Evolutionary conservation across 768 basidiomycete genomes (phyloP), one percentile per base, ranked within the genome.

Genomic region (Pisolithus orientalis): DNA sequence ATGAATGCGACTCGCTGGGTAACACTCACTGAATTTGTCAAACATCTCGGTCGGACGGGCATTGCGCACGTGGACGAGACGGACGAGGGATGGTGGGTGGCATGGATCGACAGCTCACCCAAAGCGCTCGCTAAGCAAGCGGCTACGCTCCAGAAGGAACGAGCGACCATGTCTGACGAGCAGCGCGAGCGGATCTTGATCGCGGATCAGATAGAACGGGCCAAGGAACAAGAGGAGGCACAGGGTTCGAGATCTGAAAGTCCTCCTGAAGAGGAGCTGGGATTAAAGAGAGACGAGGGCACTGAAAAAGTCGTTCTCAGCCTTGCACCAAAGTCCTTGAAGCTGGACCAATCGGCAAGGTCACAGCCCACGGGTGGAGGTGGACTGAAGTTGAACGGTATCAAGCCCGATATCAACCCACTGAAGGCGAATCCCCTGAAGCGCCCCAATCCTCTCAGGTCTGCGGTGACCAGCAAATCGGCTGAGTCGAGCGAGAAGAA

Each of bases 1-100:
- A 99, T 99, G 96, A 99, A 99, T 70, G 72, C 94, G 6, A 98
- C 96, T 13, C 85, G 91, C 46, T 99, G 95, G 94, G 91, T 97
- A 28, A 96, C 96, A 11, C 78, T 98, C 62, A 90, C 91, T n/a
- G 95, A 95, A 67, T 99, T 98, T 59, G 76, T 80, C 59, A 94
- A 95, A 69, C 82, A 93, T 60, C 77, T 99, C 29, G 94, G 95
- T 2, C 77, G 91, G 37, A 73, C 76, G 1, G 94, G 96, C 32
- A 75, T 96, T 51, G 90, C 87, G 5, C 82, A 90, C 57, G 96
- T 96, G 27, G 96, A 98, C 64, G 95, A 98, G 73, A 97, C 93
- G 43, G 96, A 98, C 72, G 96, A 99, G 73, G 96, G 96, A 1
- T 94, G 90, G 85, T 99, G 94, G 68, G 78, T 99, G 55, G 83